A percentile compares a stretch with the other conserved stretches of the same genome.
These are phyloP conservation scores for Epichloe scottii DNA, from an alignment of 2,329 filamentous ascomycete genomes.

Conservation along the genomic window DNA sequence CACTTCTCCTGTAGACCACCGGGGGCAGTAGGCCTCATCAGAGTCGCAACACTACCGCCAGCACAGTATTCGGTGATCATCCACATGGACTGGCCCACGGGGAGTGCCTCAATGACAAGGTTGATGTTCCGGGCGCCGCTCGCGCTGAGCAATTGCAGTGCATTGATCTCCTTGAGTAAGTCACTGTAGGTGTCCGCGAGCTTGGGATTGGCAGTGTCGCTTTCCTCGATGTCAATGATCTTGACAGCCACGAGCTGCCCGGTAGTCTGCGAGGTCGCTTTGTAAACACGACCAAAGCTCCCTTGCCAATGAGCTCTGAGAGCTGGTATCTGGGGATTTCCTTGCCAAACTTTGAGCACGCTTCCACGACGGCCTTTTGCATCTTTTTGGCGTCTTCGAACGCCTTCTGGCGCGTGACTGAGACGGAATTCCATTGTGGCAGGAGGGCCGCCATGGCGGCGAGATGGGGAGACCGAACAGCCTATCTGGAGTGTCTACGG, in stretches of 20 bases:
- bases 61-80: conserved; percentile 80
- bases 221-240: conserved; percentile 73
- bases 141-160: conserved; percentile 61
- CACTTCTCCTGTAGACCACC: conserved; percentile 57
- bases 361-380: conserved; percentile 50
- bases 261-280: conserved; percentile 36
- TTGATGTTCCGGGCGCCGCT: conserved; percentile 70
- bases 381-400: conserved; percentile 59
- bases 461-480: not conserved
- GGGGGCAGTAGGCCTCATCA: conserved; percentile 54
- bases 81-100: conserved; percentile 72
- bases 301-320: conserved; percentile 61
- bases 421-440: conserved; percentile 28
- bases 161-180: conserved; percentile 54
- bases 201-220: conserved; percentile 54
- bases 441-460: conserved; percentile 29
- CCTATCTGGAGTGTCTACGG: not conserved
- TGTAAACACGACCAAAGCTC: conserved; percentile 63
- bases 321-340: conserved; percentile 55
- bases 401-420: conserved; percentile 44
- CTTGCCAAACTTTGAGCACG: conserved; percentile 45
- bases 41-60: conserved; percentile 67
- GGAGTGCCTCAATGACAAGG: conserved; percentile 64
- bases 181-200: conserved; percentile 56
- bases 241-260: conserved; percentile 58